phyloP scores from a whole-genome alignment of 148 eudicot species.

The Persicaria maculosa region DNA sequence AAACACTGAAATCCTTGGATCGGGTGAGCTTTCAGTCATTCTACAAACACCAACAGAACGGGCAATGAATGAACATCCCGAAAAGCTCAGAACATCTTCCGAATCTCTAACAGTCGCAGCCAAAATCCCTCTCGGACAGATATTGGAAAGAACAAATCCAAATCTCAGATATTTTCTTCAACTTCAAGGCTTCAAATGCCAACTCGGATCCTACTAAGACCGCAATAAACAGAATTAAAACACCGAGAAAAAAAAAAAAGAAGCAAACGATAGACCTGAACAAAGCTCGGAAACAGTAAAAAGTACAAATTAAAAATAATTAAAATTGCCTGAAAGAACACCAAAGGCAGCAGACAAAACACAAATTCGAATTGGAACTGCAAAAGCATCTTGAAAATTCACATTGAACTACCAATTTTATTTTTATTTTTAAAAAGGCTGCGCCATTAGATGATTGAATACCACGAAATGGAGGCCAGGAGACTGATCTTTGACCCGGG shows the following conservation, averaged over 20 bases:
- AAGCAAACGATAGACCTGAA: not conserved
- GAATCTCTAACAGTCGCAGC: conserved; percentile 2
- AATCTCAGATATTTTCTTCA: not conserved
- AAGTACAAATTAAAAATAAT: not conserved
- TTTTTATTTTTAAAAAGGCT: not conserved
- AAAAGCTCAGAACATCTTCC: conserved; percentile 5
- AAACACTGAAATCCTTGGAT: conserved; percentile 21
- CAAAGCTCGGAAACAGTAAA: not conserved
- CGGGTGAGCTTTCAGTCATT: conserved; percentile 22
- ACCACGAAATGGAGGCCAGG: not conserved
- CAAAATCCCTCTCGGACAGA: not conserved
- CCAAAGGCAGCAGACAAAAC: not conserved
- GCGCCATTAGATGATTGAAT: not conserved
- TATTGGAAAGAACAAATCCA: not conserved
- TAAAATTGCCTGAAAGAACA: not conserved
- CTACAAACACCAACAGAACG: conserved; percentile 16
- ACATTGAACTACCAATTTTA: conserved; percentile 14
- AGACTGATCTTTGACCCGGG: not conserved
- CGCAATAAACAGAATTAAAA: not conserved
- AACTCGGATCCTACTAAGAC: conserved; percentile 10
- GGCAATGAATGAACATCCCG: not conserved
- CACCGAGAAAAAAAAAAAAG: not conserved
- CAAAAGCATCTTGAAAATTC: conserved; percentile 17
- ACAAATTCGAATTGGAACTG: conserved; percentile 4
- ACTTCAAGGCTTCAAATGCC: conserved; percentile 6